Base-by-base conservation (phyloP, 257 asterid species). In the Solanum gracilifrons region DNA sequence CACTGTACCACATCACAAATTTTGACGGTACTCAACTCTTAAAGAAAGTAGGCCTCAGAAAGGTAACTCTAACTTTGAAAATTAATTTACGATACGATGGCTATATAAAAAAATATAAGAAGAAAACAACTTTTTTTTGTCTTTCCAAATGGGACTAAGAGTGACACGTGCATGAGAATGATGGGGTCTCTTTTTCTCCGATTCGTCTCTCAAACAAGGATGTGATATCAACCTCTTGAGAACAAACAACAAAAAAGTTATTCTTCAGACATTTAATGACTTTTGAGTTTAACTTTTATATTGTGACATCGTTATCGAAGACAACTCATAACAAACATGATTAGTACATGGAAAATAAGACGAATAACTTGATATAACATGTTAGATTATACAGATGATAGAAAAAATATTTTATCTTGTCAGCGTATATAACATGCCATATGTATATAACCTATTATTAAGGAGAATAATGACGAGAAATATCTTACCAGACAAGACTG, bases 401-500 rank as follows among this genome's bases (percentile, higher is more conserved):
- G 6, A 37, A 75, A 75, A 18, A 9, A 46, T 75, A 3, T 0
- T 20, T 55, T 7, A 55, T 55, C 7, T 55, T 55, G 10, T 55
- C 1, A 55, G n/a, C 2, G 13, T 23, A 60, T 20, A 36, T 1
- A 35, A 9, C 9, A 1, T 43, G 55, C 8, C 0, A 3, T 48
- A 48, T 1, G 62, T 2, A 36, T 51, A 36, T 20, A 35, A 11
- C 31, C 31, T 21, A 11, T 23, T n/a, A 39, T 39, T 76, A 79
- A 79, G 21, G 66, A 79, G 5, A 16, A 15, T 43, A 27, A 43
- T 2, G 16, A 43, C 8, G 16, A 16, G 21, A 6, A 9, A 82
- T 2, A 29, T 20, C 20, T 80, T 88, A 89, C 93, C 93, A 0
- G 93, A 89, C 3, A 91, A 72, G 66, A 91, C 92, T 1, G 92